Evolutionary conservation across 768 basidiomycete species (phyloP).

Genomic region (Pisolithus albus): DNA sequence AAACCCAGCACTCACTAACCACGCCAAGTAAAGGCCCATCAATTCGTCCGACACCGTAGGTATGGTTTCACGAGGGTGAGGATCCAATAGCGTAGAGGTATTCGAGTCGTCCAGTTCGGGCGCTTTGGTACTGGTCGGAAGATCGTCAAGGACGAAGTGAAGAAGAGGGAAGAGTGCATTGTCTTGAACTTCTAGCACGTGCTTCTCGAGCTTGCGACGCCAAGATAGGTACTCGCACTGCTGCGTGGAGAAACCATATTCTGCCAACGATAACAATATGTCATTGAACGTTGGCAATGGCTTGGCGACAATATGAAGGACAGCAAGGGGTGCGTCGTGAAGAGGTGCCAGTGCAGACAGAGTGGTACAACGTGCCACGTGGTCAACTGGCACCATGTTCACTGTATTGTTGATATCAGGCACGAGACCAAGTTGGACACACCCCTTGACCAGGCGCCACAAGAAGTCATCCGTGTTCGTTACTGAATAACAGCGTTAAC

Average conservation of each 20-base stretch:
- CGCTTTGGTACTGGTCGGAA: constrained; percentile 93
- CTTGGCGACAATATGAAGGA: constrained; percentile 79
- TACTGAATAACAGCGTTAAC: constrained; percentile 40
- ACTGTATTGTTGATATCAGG: constrained; percentile 98
- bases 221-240: constrained; percentile 87
- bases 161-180: constrained; percentile 96
- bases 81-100: constrained; percentile 53
- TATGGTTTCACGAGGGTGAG: constrained; percentile 31
- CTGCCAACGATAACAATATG: constrained; percentile 62
- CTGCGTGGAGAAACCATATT: constrained; percentile 74
- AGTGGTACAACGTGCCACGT: constrained; percentile 79
- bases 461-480: constrained; percentile 99
- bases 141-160: constrained; percentile 95
- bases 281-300: constrained; percentile 88
- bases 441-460: constrained; percentile 98
- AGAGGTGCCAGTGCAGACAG: constrained; percentile 64
- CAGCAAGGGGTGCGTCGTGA: constrained; percentile 41
- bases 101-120: constrained; percentile 86
- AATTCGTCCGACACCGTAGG: constrained; percentile 68
- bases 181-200: constrained; percentile 90
- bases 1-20: constrained; percentile 85
- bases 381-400: constrained; percentile 97
- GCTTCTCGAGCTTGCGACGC: constrained; percentile 88
- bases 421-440: constrained; percentile 90
- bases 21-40: constrained; percentile 85